A percentile compares a stretch with the other conserved stretches of the same genome.
phyloP scores from a whole-genome alignment of 2,329 filamentous ascomycete genomes.

The Ophiognomonia clavigignenti-juglandacearum region DNA sequence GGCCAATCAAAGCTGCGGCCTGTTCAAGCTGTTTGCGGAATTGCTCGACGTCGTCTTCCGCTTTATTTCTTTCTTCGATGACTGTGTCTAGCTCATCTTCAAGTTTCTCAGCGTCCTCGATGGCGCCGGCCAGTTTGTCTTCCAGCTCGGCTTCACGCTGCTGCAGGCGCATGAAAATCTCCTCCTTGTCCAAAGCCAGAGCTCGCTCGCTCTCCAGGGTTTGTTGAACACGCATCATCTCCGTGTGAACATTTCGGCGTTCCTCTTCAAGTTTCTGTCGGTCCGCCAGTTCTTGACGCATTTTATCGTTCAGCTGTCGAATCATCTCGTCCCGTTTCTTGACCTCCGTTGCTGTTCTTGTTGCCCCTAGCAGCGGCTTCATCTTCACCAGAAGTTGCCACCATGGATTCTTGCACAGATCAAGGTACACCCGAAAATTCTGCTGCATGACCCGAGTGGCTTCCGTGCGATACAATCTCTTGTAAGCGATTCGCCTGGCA shows the following conservation, averaged over 20 bases:
- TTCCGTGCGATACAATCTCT: constrained; percentile 89
- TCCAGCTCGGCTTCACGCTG: constrained; percentile 85
- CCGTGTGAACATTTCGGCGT: constrained; percentile 76
- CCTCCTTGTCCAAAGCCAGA: constrained; percentile 95
- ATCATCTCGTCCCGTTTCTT: constrained; percentile 96
- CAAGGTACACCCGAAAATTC: constrained; percentile 88
- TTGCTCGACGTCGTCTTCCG: constrained; percentile 77
- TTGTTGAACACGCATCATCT: constrained; percentile 86
- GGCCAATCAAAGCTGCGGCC: constrained; percentile 79
- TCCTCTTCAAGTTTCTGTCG: constrained; percentile 86
- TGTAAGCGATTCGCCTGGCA: constrained; percentile 82
- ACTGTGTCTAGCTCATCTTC: constrained; percentile 91
- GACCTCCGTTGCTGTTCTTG: constrained; percentile 85
- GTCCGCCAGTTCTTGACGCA: constrained; percentile 69
- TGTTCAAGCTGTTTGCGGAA: constrained; percentile 83
- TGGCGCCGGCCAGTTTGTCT: constrained; percentile 86
- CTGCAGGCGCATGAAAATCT: constrained; percentile 96
- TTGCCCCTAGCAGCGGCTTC: constrained; percentile 90
- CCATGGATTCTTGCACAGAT: constrained; percentile 91
- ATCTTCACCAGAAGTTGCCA: constrained; percentile 94
- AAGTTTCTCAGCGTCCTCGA: constrained; percentile 89
- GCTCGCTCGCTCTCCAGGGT: constrained; percentile 93
- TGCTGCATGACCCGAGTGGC: constrained; percentile 91
- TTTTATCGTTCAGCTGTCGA: constrained; percentile 76
- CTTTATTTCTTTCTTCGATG: constrained; percentile 81